Conservation (phyloP, 2,329 filamentous ascomycete genomes). For the Cordyceps tenuipes region DNA sequence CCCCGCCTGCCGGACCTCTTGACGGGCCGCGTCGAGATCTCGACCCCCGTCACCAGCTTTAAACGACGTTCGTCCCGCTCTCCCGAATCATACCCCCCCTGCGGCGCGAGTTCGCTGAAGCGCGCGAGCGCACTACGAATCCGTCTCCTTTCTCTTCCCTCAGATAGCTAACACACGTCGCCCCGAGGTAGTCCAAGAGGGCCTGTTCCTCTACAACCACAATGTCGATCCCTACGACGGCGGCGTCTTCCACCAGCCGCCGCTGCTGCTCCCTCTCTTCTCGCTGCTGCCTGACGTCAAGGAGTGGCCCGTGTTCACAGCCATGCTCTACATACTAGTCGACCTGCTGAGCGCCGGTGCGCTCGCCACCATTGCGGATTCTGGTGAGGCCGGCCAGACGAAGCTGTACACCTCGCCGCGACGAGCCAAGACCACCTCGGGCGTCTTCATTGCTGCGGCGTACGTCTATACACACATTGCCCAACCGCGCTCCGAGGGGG, state of each 20-base stretch:
- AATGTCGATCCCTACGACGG: slow-evolving; percentile 97
- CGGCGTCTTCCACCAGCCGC: slow-evolving; percentile 74
- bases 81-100: not conserved
- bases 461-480: slow-evolving; percentile 33
- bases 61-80: slow-evolving; percentile 65
- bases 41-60: slow-evolving; percentile 95
- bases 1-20: slow-evolving; percentile 77
- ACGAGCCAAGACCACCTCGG: slow-evolving; percentile 65
- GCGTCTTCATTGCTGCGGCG: slow-evolving; percentile 69
- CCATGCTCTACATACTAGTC: slow-evolving; percentile 70
- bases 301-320: slow-evolving; percentile 62
- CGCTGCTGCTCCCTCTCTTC: slow-evolving; percentile 84
- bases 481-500: not conserved
- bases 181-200: slow-evolving; percentile 69
- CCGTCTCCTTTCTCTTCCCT: not conserved
- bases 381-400: slow-evolving; percentile 67
- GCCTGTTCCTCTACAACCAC: slow-evolving; percentile 89
- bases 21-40: slow-evolving; percentile 88
- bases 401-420: slow-evolving; percentile 71
- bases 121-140: not conserved
- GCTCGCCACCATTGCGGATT: slow-evolving; percentile 70
- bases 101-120: not conserved
- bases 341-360: slow-evolving; percentile 79
- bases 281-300: slow-evolving; percentile 69
- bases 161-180: slow-evolving; percentile 13